Percentiles rank a stretch among this genome's conserved stretches.
Conservation (phyloP, 2,329 filamentous ascomycete genomes). For the Nothopassalora personata region DNA sequence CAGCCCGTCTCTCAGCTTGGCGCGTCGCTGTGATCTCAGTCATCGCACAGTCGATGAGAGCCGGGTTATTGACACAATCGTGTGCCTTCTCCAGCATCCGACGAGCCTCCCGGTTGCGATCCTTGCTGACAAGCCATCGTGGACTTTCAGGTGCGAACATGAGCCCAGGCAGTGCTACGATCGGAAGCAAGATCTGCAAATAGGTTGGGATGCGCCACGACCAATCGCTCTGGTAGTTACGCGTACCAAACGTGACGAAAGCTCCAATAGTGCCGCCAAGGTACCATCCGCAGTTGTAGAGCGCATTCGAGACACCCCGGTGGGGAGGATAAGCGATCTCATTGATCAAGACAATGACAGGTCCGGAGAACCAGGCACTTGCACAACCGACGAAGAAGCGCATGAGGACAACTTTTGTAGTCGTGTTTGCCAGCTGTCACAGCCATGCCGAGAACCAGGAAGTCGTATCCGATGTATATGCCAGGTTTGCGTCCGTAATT, state of each 20-base stretch:
- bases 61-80: slow-evolving; percentile 50
- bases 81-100: slow-evolving; percentile 50
- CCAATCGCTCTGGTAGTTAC: slow-evolving; percentile 15
- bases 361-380: slow-evolving; percentile 31
- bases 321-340: slow-evolving; percentile 43
- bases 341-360: slow-evolving; percentile 38
- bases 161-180: slow-evolving; percentile 20
- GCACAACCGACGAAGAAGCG: slow-evolving; percentile 37
- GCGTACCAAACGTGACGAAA: not conserved
- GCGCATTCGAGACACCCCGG: slow-evolving; percentile 31
- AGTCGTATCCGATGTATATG: slow-evolving; percentile 34
- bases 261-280: slow-evolving; percentile 7
- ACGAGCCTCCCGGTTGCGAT: slow-evolving; percentile 11
- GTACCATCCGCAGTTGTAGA: slow-evolving; percentile 37
- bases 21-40: slow-evolving; percentile 49
- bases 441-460: slow-evolving; percentile 30
- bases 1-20: slow-evolving; percentile 45
- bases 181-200: slow-evolving; percentile 12
- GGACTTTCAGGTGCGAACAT: slow-evolving; percentile 7
- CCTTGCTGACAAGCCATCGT: slow-evolving; percentile 13
- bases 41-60: slow-evolving; percentile 62
- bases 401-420: slow-evolving; percentile 33
- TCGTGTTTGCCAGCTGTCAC: slow-evolving; percentile 34
- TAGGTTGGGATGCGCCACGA: slow-evolving; percentile 11
- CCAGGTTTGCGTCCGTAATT: slow-evolving; percentile 39